Evolutionary conservation across 306 rosid genomes (phyloP), one percentile per base, ranked within the genome.

Genomic region (Begonia masoniana): DNA sequence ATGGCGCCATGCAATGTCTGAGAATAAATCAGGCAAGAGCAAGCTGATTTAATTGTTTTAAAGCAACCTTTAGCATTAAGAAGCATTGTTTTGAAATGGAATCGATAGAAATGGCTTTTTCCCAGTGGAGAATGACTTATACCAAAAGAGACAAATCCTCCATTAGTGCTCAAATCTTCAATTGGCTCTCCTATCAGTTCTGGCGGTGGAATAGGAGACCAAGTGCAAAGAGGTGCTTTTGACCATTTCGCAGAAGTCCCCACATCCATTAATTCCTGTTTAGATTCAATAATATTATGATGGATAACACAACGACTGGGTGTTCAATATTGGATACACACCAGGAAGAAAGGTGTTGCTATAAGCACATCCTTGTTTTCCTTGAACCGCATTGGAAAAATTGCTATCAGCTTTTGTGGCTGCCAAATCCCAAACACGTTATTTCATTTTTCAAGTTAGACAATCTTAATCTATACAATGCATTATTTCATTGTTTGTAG

Each of bases 141-240:
- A 85, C 97, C 96, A 15, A 91, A 81, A 58, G 94, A 68, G 74
- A 83, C 82, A 62, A 91, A 85, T 56, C 96, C 96, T 65, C 91
- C 95, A 60, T 81, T 78, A 14, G 97, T 91, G 77, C 78, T 83
- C 80, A 85, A 71, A 73, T 91, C 96, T 69, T 83, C 85, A 11
- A 85, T 69, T 70, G 71, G 64, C 70, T 82, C 94, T 70, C 96
- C 97, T 73, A 82, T 76, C 59, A 91, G 67, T 60, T 83, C 96
- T 45, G 94, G 88, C 43, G 96, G 94, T 57, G 97, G 97, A 72
- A 91, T 91, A 59, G 96, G 85, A 53, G 97, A 80, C 95, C 97
- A 91, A 54, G 60, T 55, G 69, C 94, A 83, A 42, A 81, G 71
- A 59, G 97, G 97, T 55, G 78, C 89, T 72, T 85, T 78, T 50